Evolutionary conservation across 176 grass and related monocot species (phyloP), one percentile per base, ranked within the genome.

Genomic region (Triticum dicoccoides): DNA sequence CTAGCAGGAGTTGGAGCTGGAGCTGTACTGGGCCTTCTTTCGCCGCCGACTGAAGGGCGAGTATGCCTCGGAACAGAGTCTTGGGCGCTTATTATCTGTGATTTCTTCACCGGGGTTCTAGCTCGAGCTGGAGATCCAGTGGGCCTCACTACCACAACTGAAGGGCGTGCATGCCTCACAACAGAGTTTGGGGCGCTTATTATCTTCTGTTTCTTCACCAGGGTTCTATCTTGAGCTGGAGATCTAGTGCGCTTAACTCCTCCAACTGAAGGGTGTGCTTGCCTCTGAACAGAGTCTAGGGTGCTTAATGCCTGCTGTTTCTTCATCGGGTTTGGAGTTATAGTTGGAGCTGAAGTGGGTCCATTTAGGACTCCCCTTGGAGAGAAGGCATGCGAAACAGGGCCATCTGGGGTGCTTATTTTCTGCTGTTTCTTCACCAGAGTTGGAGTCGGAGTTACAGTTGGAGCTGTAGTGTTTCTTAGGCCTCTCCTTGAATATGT

Each of bases 281-380:
- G 41, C 33, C 25, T 84, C 51, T 54, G 77, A 44, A 86, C 56
- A 83, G 88, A 75, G 35, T 82, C 88, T 64, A 49, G 65, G 12
- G 83, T 79, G 58, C 80, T 88, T 32, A 64, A 69, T 76, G 52
- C 71, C 69, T 82, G 84, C 10, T 79, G 56, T 64, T 58, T 89
- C 45, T 79, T 82, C 23, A 27, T 61, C 11, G 4, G 77, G 23
- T 45, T 39, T 85, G 67, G 70, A 82, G 79, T 49, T 67, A 33
- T 33, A 44, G 47, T 24, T 18, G 14, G 30, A 79, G 73, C 17
- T 54, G 56, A 25, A 13, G 64, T 76, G 14, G 73, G 82, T 52
- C 85, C 87, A 34, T 30, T 54, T 30, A 76, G 24, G 14, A 45
- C 15, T 76, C 15, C 45, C 24, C 45, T 76, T 27, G 23, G 8